Percentiles rank a stretch among this genome's conserved stretches.
These are phyloP conservation scores for Chlorella variabilis DNA, from an alignment of 163 green algal genomes.

Conservation along the genomic window DNA sequence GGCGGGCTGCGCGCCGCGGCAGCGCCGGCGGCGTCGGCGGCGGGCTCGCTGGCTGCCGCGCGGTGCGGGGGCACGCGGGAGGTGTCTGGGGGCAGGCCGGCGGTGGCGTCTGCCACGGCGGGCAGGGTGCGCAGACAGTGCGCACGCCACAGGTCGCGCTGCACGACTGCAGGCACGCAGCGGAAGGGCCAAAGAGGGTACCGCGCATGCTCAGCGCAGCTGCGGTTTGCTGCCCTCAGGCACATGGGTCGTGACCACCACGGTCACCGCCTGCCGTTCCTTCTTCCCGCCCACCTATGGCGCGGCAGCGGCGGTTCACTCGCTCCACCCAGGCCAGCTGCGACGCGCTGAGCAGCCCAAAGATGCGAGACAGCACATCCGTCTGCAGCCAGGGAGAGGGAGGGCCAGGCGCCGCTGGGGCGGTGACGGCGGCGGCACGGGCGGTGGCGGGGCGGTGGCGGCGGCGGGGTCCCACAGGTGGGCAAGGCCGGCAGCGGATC, in stretches of 20 bases:
- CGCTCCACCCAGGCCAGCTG: constrained; percentile 15
- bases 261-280: too few species aligned
- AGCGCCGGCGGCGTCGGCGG: neutral
- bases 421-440: neutral
- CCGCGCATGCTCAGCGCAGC: too few species aligned
- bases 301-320: constrained; percentile 21
- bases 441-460: neutral
- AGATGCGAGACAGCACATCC: constrained; percentile 36
- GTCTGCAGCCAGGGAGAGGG: neutral
- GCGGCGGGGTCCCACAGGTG: too few species aligned
- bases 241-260: too few species aligned
- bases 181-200: too few species aligned
- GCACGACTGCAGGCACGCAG: neutral
- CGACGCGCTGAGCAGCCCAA: neutral
- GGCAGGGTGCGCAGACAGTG: constrained; percentile 3
- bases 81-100: neutral
- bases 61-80: neutral
- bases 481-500: too few species aligned
- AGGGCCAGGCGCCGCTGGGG: neutral
- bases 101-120: neutral
- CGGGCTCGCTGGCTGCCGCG: too few species aligned
- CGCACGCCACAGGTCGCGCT: constrained; percentile 1
- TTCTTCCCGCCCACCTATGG: constrained; percentile 4
- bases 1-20: neutral
- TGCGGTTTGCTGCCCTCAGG: too few species aligned